phyloP scores from a whole-genome alignment of 2,329 filamentous ascomycete genomes.

The Xylaria sp. region DNA sequence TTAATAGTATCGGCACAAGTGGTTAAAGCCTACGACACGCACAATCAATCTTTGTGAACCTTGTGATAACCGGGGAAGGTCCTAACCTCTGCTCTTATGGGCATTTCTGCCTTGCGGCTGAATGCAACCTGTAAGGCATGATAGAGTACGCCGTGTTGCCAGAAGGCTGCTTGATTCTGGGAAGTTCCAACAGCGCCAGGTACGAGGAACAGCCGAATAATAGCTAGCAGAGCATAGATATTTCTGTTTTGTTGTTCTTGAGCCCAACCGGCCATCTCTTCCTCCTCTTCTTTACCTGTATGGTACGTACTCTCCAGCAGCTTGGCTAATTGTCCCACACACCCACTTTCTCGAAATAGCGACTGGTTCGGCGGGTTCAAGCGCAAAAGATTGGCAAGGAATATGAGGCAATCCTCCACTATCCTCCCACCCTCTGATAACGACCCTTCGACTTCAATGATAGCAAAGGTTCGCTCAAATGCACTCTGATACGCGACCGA shows the following conservation, averaged over 20 bases:
- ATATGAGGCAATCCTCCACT: conserved; percentile 90
- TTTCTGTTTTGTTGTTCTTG: conserved; percentile 85
- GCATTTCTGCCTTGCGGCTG: conserved; percentile 70
- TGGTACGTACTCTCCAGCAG: conserved; percentile 68
- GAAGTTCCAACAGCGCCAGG: conserved; percentile 79
- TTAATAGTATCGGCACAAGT: conserved; percentile 89
- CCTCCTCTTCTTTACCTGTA: conserved; percentile 52
- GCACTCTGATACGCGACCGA: conserved; percentile 94
- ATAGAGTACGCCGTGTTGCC: conserved; percentile 79
- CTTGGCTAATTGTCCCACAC: conserved; percentile 72
- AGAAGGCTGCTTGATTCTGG: conserved; percentile 85
- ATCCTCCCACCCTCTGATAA: conserved; percentile 82
- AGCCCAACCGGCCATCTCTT: conserved; percentile 74
- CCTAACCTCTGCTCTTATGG: conserved; percentile 75
- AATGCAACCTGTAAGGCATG: conserved; percentile 85
- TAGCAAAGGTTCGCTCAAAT: conserved; percentile 82
- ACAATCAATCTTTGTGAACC: conserved; percentile 35
- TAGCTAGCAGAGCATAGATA: conserved; percentile 84
- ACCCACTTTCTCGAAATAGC: conserved; percentile 89
- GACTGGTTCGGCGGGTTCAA: conserved; percentile 92
- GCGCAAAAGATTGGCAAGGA: conserved; percentile 86
- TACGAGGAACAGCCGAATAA: conserved; percentile 84
- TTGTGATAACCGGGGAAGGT: conserved; percentile 29
- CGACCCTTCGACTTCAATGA: conserved; percentile 82
- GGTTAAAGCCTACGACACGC: conserved; percentile 65